These are phyloP conservation scores for Zizania latifolia DNA, from an alignment of 176 grass and related monocot species.

Conservation along the genomic window DNA sequence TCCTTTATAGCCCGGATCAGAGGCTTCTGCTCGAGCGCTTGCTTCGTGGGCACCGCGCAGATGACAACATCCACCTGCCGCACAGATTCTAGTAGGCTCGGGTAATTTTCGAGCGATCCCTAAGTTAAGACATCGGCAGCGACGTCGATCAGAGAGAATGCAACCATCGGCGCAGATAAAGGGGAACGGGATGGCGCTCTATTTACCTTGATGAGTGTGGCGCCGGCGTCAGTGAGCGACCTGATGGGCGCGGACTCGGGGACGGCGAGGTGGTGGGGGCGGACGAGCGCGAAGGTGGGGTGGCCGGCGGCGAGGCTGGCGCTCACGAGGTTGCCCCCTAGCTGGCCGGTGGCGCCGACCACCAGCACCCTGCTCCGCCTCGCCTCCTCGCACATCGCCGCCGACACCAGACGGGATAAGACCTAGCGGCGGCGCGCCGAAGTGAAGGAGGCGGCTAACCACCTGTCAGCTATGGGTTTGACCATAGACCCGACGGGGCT, in stretches of 20 bases:
- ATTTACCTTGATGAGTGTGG: slow-evolving; percentile 57
- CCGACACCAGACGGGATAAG: no score
- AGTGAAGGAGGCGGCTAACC: no score
- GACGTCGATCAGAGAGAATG: background rate
- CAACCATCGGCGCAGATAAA: background rate
- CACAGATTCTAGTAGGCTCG: slow-evolving; percentile 61
- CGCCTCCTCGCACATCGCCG: slow-evolving; percentile 28
- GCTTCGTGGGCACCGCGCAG: slow-evolving; percentile 68
- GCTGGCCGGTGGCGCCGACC: slow-evolving; percentile 66
- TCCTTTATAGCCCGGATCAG: slow-evolving; percentile 83
- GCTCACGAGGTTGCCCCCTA: slow-evolving; percentile 52
- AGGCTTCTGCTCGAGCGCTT: slow-evolving; percentile 61
- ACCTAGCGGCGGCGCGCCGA: no score
- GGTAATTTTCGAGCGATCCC: slow-evolving; percentile 71
- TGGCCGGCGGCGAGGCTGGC: slow-evolving; percentile 59
- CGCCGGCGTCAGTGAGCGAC: slow-evolving; percentile 53
- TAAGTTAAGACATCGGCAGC: background rate
- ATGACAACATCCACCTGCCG: slow-evolving; percentile 75
- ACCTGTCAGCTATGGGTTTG: no score
- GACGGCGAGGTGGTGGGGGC: slow-evolving; percentile 43
- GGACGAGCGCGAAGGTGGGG: slow-evolving; percentile 63
- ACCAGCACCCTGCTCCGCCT: slow-evolving; percentile 65
- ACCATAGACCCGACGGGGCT: no score
- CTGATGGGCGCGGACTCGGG: slow-evolving; percentile 6
- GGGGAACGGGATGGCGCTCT: background rate